Evolutionary conservation across 2,329 filamentous ascomycete species (phyloP).

Genomic region (Epichloe sp.): DNA sequence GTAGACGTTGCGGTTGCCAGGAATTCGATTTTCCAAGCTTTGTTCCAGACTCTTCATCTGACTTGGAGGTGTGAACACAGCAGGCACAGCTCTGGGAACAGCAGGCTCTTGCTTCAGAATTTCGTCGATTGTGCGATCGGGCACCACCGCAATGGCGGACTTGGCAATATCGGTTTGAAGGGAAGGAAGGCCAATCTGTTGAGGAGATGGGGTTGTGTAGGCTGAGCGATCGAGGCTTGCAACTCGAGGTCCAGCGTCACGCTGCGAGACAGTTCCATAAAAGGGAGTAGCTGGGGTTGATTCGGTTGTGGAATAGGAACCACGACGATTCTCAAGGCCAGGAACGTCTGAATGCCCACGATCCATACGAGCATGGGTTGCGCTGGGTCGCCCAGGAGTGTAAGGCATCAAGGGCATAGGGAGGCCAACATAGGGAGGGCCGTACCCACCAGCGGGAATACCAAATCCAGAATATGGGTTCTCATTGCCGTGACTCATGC

Average conservation of each 20-base stretch:
- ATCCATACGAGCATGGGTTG: constrained; percentile 32
- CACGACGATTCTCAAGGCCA: constrained; percentile 50
- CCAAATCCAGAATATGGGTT: constrained; percentile 21
- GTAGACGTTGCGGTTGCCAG: constrained; percentile 94
- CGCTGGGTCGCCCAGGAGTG: constrained; percentile 36
- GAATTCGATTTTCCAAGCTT: constrained; percentile 80
- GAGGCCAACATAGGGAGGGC: constrained; percentile 23
- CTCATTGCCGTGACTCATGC: constrained; percentile 21
- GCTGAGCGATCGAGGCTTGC: constrained; percentile 48
- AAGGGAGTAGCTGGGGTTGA: constrained; percentile 54
- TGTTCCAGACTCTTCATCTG: constrained; percentile 84
- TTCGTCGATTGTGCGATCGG: constrained; percentile 45
- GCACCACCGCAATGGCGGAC: constrained; percentile 22
- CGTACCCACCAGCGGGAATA: constrained; percentile 20
- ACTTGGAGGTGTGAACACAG: constrained; percentile 72
- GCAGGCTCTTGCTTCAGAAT: constrained; percentile 63
- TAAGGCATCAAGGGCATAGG: constrained; percentile 33
- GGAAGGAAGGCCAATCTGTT: constrained; percentile 35
- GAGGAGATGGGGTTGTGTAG: constrained; percentile 54
- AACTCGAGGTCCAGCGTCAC: constrained; percentile 46
- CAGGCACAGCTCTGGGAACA: constrained; percentile 80
- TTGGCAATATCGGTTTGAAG: constrained; percentile 31
- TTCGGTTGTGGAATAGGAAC: constrained; percentile 55
- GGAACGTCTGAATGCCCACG: constrained; percentile 41
- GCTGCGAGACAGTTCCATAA: constrained; percentile 43